Conservation (phyloP, 805 yeast species). For the Pichia heedii region DNA sequence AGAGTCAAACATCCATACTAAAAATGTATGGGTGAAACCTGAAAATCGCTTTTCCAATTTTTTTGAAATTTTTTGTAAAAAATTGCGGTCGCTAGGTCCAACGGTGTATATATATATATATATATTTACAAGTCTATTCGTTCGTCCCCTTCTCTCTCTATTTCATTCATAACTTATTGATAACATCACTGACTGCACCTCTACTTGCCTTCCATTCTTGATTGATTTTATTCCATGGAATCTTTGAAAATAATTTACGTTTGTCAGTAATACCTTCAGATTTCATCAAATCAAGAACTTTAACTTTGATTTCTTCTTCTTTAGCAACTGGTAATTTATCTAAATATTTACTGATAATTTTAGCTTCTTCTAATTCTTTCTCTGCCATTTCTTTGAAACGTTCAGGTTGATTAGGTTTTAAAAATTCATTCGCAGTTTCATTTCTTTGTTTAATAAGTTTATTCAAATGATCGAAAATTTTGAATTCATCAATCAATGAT, state of each 20-base stretch:
- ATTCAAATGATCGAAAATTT: constrained; percentile 24
- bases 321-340: constrained; percentile 30
- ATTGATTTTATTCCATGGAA: constrained; percentile 29
- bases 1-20: no score
- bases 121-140: constrained; percentile 1
- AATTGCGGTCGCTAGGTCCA: no score
- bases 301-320: constrained; percentile 25
- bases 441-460: constrained; percentile 35
- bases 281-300: constrained; percentile 21
- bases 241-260: constrained; percentile 22
- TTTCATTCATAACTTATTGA: constrained; percentile 16
- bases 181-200: constrained; percentile 21
- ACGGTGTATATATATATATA: no score
- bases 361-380: constrained; percentile 32
- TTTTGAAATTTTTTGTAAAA: no score
- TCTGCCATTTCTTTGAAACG: constrained; percentile 30
- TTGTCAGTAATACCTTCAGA: constrained; percentile 19
- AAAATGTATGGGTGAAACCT: no score
- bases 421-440: constrained; percentile 30
- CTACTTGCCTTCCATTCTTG: constrained; percentile 31
- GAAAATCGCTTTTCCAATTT: no score
- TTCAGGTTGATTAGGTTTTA: constrained; percentile 33
- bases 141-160: neutral
- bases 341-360: constrained; percentile 28
- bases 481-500: constrained; percentile 24